Evolutionary conservation across 2,329 filamentous ascomycete species (phyloP).

Genomic region (Orbilia javanica): DNA sequence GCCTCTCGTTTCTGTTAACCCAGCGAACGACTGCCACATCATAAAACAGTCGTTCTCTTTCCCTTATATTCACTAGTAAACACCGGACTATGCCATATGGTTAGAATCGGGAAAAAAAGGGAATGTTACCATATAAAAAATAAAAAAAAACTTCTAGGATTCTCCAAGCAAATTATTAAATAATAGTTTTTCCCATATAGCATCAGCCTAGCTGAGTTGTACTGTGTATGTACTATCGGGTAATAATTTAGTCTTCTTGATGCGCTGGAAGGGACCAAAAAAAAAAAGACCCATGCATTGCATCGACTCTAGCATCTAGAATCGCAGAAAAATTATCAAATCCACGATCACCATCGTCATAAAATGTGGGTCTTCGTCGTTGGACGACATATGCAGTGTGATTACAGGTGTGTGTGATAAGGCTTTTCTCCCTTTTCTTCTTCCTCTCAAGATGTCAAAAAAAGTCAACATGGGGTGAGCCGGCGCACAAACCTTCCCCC

Average conservation of each 20-base stretch:
- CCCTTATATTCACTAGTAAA: not conserved
- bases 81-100: not conserved
- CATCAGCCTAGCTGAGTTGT: too few species aligned
- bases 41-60: not conserved
- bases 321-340: too few species aligned
- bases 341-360: not conserved
- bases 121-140: not conserved
- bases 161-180: not conserved
- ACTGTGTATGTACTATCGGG: too few species aligned
- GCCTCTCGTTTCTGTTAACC: not conserved
- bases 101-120: not conserved
- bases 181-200: not conserved
- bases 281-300: too few species aligned
- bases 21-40: constrained; percentile 40
- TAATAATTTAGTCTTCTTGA: not conserved
- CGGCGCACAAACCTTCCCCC: too few species aligned
- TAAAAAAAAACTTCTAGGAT: not conserved
- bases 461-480: not conserved
- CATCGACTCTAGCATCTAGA: too few species aligned
- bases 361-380: not conserved
- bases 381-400: not conserved
- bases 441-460: too few species aligned
- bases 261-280: not conserved
- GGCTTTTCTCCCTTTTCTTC: too few species aligned
- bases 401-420: not conserved